These are phyloP conservation scores for Neurospora discreta DNA, from an alignment of 495 filamentous ascomycete genomes.

Conservation along the genomic window DNA sequence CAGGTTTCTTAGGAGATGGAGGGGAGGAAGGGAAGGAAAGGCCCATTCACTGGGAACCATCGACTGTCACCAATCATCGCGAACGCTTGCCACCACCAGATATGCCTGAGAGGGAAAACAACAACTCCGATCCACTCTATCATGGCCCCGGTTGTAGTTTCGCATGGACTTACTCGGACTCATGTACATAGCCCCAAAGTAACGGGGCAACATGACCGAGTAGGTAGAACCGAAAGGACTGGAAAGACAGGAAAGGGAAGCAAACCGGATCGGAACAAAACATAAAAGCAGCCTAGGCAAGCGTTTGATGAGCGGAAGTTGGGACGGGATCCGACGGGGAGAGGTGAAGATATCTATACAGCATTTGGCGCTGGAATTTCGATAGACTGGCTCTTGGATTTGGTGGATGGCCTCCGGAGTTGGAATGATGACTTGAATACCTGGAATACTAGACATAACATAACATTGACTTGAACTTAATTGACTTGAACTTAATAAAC, in stretches of 20 bases:
- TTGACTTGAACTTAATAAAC: neutral
- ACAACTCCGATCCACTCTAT: neutral
- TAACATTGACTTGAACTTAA: neutral
- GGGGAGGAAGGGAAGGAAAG: neutral
- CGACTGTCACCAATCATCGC: neutral
- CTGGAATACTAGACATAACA: neutral
- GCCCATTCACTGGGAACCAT: neutral
- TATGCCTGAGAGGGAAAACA: neutral
- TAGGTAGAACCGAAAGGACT: neutral
- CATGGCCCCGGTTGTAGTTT: neutral
- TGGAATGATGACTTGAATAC: neutral
- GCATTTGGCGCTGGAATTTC: neutral
- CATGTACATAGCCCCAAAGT: neutral
- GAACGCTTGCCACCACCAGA: neutral
- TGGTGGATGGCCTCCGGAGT: neutral
- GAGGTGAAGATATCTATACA: neutral
- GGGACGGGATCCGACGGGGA: neutral
- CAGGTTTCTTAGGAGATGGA: neutral
- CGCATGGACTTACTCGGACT: neutral
- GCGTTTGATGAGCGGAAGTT: neutral
- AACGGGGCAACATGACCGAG: neutral
- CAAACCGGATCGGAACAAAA: neutral
- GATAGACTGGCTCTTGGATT: neutral
- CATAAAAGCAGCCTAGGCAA: neutral
- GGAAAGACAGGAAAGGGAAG: neutral